Conservation (phyloP, 495 filamentous ascomycete species). For the Aspergillus bertholletiae region DNA sequence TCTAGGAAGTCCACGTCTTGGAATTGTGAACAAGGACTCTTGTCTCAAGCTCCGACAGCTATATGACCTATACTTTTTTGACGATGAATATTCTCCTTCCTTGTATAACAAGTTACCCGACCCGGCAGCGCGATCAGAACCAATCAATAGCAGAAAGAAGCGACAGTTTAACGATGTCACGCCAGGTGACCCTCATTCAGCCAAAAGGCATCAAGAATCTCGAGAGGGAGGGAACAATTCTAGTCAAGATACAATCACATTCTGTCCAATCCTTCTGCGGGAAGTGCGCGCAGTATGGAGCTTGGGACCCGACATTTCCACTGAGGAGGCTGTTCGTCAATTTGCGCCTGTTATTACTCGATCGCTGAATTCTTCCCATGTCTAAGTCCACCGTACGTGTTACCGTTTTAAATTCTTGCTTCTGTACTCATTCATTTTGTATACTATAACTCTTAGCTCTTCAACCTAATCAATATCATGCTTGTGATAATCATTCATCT, state of each 20-base stretch:
- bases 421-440: background rate
- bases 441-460: background rate
- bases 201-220: background rate
- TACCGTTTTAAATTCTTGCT: background rate
- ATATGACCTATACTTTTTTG: too few relatives aligned
- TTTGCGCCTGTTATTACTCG: background rate
- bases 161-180: background rate
- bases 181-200: background rate
- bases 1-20: too few relatives aligned
- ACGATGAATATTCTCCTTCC: too few relatives aligned
- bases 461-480: background rate
- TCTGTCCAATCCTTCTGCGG: background rate
- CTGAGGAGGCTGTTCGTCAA: background rate
- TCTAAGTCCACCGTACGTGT: background rate
- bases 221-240: background rate
- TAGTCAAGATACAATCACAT: background rate
- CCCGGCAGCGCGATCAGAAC: too few relatives aligned
- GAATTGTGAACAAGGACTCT: too few relatives aligned
- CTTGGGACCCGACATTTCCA: background rate
- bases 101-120: too few relatives aligned
- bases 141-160: background rate
- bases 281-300: background rate
- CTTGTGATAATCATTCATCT: background rate
- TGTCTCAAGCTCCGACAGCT: too few relatives aligned
- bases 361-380: background rate